Evolutionary conservation across 2,329 filamentous ascomycete genomes (phyloP), one percentile per base, ranked within the genome.

Genomic region (Endothia cerciana): DNA sequence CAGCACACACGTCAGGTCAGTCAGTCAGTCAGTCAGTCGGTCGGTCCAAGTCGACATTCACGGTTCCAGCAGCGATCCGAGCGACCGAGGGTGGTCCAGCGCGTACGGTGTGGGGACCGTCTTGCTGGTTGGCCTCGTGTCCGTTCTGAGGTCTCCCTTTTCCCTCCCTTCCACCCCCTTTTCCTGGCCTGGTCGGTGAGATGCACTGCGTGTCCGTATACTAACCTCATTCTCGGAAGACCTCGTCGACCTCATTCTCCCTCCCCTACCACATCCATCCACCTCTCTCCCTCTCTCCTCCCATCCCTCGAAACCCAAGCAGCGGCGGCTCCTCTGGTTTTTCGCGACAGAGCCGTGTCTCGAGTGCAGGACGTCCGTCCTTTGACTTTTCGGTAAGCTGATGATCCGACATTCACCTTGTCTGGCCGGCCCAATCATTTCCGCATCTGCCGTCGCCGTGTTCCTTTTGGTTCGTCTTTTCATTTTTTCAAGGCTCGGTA

Each of bases 331-430:
- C 22, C n/a, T 8, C 36, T 62, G 61, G n/a, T n/a, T n/a, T n/a
- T 57, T 63, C 33, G 61, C 51, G 49, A 63, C 61, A 57, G 36
- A 36, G 51, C 61, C 51, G 38, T 56, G 61, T 63, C 40, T 45
- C 40, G 61, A 55, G 38, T 63, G 30, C 51, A 36, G 28, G 45
- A 36, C 59, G 22, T 60, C n/a, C 28, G n/a, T n/a, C n/a, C n/a
- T n/a, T 60, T 60, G 40, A 47, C 15, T 55, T 51, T 28, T 11
- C 51, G 60, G 60, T 55, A 56, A 62, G 49, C 51, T 57, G 61
- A 63, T 41, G 55, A 41, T 62, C 36, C 40, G 15, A 62, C n/a
- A 41, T 15, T 45, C 38, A 55, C 40, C 38, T 22, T 55, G 10
- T 47, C 30, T 22, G 13, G 22, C 25, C n/a, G 30, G 45, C 30